These are phyloP conservation scores for Euphorbia peplus DNA, from an alignment of 345 rosid species.

Conservation along the genomic window DNA sequence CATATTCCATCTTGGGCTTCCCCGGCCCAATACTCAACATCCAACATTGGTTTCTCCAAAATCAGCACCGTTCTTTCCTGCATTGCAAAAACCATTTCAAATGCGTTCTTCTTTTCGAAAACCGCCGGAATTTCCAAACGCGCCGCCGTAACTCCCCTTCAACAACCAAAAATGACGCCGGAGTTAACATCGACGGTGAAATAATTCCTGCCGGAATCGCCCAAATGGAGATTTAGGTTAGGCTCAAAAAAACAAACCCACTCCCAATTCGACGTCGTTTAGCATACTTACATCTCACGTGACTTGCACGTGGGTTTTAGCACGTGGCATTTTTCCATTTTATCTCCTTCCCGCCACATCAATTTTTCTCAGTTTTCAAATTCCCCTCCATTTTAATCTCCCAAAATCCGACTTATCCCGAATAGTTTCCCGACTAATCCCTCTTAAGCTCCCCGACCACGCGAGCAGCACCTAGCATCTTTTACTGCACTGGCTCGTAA, in stretches of 20 bases:
- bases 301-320: constrained; percentile 9
- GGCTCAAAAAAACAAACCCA: not conserved
- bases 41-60: too few relatives aligned
- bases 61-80: too few relatives aligned
- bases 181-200: not conserved
- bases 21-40: too few relatives aligned
- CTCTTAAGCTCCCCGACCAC: too few relatives aligned
- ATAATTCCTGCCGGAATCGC: not conserved
- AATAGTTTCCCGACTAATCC: too few relatives aligned
- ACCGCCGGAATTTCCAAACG: not conserved
- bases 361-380: constrained; percentile 9
- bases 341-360: constrained; percentile 7
- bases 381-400: constrained; percentile 25
- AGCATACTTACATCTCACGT: not conserved
- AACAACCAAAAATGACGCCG: not conserved
- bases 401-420: too few relatives aligned
- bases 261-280: not conserved
- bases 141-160: not conserved
- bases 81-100: too few relatives aligned
- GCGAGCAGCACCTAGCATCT: too few relatives aligned
- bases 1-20: too few relatives aligned
- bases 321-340: constrained; percentile 1
- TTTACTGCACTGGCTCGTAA: too few relatives aligned
- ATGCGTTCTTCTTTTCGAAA: too few relatives aligned
- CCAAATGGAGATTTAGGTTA: not conserved